Evolutionary conservation across 2,329 filamentous ascomycete species (phyloP), one percentile per base, ranked within the genome.

Genomic region (Neofusicoccum umdonicola): DNA sequence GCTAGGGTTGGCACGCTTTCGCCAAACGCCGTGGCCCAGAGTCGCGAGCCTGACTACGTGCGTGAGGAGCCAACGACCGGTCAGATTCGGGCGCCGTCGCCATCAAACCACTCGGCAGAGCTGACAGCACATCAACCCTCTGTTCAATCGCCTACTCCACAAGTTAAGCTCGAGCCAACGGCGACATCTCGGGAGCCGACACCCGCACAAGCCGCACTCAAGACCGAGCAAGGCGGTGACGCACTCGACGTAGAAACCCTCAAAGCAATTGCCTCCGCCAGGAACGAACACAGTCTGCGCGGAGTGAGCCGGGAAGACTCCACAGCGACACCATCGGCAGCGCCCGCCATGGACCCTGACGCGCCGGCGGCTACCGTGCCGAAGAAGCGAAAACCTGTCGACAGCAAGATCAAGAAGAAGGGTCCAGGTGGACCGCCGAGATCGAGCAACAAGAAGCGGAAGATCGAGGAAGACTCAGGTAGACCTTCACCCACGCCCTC

Each of bases 241-340:
- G 1, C 76, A 76, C 66, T 76, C 50, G 79, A 81, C 42, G 64
- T 66, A 15, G 76, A 81, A 47, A 77, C 78, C 2, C 71, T 76
- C 51, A 81, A 80, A 68, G 76, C 79, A 4, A 73, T 83, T 35
- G 76, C 78, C 64, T 73, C 77, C 47, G 73, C 80, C 13, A 82
- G 82, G 71, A 79, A 75, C 71, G 81, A 83, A 64, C 74, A 80
- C 60, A 78, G 78, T 42, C 71, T 80, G 51, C 74, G 78, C 35
- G 72, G 76, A 65, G 70, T 77, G 64, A 67, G 76, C 69, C 68
- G 74, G 69, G 70, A 82, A 73, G 73, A 75, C 6, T 74, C 3
- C 76, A 81, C 63, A 31, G 47, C 63, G 17, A 48, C 63, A 51
- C 13, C 44, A 13, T 31, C 56, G 22, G n/a, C 44, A 3, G 45